These are phyloP conservation scores for Phytophthora macrochlamydospora DNA, from an alignment of 352 stramenopile species.

Conservation along the genomic window DNA sequence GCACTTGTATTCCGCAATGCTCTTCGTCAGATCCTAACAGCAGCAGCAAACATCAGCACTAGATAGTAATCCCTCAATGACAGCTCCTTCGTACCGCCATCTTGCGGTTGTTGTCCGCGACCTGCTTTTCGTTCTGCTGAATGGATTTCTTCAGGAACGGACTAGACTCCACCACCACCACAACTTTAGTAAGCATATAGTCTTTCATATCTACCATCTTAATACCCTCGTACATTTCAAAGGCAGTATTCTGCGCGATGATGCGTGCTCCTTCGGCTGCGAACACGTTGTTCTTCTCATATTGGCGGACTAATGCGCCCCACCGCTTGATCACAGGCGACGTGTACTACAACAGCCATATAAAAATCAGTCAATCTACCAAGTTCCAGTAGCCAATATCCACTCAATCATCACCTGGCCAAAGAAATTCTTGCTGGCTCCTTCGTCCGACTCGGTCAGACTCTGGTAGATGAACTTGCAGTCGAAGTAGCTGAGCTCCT, in stretches of 20 bases:
- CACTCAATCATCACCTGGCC: conserved; percentile 47
- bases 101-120: conserved; percentile 83
- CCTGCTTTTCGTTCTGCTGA: conserved; percentile 82
- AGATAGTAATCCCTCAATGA: not conserved
- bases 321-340: conserved; percentile 77
- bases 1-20: conserved; percentile 76
- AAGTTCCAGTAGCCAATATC: not conserved
- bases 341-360: conserved; percentile 53
- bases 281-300: conserved; percentile 85
- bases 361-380: no score
- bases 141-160: conserved; percentile 80
- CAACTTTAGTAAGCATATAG: not conserved
- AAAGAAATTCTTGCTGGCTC: conserved; percentile 74
- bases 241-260: conserved; percentile 76
- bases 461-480: conserved; percentile 70
- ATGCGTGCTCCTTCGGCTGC: conserved; percentile 73
- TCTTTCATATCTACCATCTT: not conserved
- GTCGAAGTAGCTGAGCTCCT: conserved; percentile 79
- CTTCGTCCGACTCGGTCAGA: conserved; percentile 68
- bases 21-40: conserved; percentile 63
- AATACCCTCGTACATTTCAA: conserved; percentile 62
- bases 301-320: conserved; percentile 65
- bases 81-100: conserved; percentile 41
- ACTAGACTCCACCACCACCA: conserved; percentile 36
- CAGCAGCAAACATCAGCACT: not conserved